A percentile compares a stretch with the other conserved stretches of the same genome.
These are phyloP conservation scores for Cercospora zeae-maydis DNA, from an alignment of 2,329 filamentous ascomycete species.

Conservation along the genomic window DNA sequence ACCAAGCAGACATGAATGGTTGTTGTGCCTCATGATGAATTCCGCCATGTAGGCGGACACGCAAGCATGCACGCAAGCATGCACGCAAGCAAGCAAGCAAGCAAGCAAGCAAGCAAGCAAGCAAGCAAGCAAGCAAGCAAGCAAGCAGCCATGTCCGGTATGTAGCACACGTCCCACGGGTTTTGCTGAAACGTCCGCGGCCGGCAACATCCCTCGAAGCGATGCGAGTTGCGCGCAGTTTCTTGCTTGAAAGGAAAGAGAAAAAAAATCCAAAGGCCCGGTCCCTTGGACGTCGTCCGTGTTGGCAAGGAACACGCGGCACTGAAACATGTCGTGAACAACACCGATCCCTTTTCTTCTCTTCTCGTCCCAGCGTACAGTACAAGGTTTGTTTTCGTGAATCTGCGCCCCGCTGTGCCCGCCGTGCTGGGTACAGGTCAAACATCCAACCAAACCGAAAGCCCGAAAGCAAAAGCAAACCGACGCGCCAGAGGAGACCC, in stretches of 20 bases:
- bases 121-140: too few species aligned
- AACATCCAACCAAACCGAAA: slow-evolving; percentile 17
- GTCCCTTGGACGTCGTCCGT: neutral
- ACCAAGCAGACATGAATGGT: too few species aligned
- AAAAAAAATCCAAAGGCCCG: neutral
- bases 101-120: too few species aligned
- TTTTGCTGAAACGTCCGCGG: too few species aligned
- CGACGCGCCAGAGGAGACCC: neutral
- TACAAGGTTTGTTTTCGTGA: slow-evolving; percentile 14
- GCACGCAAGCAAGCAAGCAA: too few species aligned
- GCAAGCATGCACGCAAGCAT: too few species aligned
- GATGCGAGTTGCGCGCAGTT: neutral
- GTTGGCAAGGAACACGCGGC: slow-evolving; percentile 1
- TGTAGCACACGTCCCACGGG: too few species aligned
- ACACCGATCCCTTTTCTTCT: neutral
- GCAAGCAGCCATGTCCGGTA: too few species aligned
- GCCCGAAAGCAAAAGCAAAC: slow-evolving; percentile 8
- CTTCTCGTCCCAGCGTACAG: neutral
- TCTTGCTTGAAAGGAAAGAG: neutral
- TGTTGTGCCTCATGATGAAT: too few species aligned
- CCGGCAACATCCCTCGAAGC: too few species aligned
- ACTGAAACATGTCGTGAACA: slow-evolving; percentile 8
- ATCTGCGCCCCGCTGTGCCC: neutral
- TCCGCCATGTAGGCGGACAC: too few species aligned
- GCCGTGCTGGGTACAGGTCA: slow-evolving; percentile 13